These are phyloP conservation scores for Hymenoscyphus linearis DNA, from an alignment of 2,329 filamentous ascomycete genomes.

Conservation along the genomic window DNA sequence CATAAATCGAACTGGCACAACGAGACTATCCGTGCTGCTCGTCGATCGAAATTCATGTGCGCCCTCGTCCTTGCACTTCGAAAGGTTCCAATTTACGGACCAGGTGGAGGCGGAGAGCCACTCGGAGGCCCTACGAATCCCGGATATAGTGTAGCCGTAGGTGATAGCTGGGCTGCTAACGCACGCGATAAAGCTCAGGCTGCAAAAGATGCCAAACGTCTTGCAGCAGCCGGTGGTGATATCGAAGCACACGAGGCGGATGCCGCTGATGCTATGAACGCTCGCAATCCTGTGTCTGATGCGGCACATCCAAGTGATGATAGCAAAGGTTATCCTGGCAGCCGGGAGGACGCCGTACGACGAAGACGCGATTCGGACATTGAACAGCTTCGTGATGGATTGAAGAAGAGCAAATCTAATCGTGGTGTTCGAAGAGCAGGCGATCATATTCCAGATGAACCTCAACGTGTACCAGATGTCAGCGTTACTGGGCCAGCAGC, in stretches of 20 bases:
- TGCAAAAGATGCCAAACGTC: constrained; percentile 58
- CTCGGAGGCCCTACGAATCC: constrained; percentile 69
- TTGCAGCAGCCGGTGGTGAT: constrained; percentile 41
- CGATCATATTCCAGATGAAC: constrained; percentile 18
- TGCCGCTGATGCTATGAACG: constrained; percentile 38
- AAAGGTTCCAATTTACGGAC: constrained; percentile 78
- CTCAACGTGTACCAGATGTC: constrained; percentile 8
- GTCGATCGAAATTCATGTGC: constrained; percentile 95
- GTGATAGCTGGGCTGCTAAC: constrained; percentile 59
- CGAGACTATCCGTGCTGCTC: constrained; percentile 71
- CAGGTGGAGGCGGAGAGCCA: constrained; percentile 63
- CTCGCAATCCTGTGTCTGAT: constrained; percentile 20
- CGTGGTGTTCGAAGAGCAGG: constrained; percentile 27
- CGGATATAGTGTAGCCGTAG: constrained; percentile 71
- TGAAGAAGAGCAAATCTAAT: constrained; percentile 29
- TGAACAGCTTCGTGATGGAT: constrained; percentile 18
- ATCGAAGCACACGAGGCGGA: constrained; percentile 32
- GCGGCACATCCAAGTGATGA: constrained; percentile 12
- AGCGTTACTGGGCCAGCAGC: constrained; percentile 17
- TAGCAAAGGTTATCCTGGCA: constrained; percentile 32
- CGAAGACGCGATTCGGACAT: constrained; percentile 21
- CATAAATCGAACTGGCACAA: constrained; percentile 95
- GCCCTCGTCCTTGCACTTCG: constrained; percentile 80
- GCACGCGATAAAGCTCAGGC: constrained; percentile 56
- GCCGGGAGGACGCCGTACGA: constrained; percentile 15